A percentile compares a stretch with the other conserved stretches of the same genome.
These are phyloP conservation scores for Yamadazyma philogaea DNA, from an alignment of 805 yeast species.

Conservation along the genomic window DNA sequence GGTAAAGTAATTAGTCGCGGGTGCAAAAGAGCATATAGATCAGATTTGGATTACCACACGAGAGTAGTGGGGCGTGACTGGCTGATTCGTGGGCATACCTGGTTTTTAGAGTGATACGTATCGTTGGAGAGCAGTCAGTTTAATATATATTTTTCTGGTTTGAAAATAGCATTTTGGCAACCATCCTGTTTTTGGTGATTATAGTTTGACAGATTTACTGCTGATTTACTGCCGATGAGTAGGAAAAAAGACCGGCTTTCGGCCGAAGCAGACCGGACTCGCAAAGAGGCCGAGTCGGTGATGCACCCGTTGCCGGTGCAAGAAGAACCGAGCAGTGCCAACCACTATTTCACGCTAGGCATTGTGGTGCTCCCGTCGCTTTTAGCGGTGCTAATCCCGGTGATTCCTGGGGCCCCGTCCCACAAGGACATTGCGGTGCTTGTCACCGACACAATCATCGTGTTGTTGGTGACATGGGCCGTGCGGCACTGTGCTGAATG, in stretches of 20 bases:
- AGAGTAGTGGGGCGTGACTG: too few species aligned
- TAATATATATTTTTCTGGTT: too few species aligned
- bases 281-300: constrained; percentile 1
- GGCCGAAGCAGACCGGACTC: background rate
- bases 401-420: constrained; percentile 13
- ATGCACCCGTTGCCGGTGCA: background rate
- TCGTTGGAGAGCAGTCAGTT: too few species aligned
- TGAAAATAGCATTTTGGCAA: too few species aligned
- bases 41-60: background rate
- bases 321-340: background rate
- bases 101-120: too few species aligned
- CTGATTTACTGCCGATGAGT: background rate
- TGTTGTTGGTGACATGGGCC: constrained; percentile 31
- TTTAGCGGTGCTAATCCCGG: constrained; percentile 24
- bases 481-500: constrained; percentile 35
- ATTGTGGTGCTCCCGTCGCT: constrained; percentile 25
- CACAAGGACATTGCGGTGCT: constrained; percentile 20
- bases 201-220: too few species aligned
- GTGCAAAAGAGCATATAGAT: constrained; percentile 1
- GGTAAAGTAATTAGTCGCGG: background rate
- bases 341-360: constrained; percentile 18
- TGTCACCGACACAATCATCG: constrained; percentile 30
- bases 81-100: too few species aligned
- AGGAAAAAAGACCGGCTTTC: background rate
- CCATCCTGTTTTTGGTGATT: too few species aligned